Conservation (phyloP, 164 flowering plant species). For the Pachysandra terminalis region DNA sequence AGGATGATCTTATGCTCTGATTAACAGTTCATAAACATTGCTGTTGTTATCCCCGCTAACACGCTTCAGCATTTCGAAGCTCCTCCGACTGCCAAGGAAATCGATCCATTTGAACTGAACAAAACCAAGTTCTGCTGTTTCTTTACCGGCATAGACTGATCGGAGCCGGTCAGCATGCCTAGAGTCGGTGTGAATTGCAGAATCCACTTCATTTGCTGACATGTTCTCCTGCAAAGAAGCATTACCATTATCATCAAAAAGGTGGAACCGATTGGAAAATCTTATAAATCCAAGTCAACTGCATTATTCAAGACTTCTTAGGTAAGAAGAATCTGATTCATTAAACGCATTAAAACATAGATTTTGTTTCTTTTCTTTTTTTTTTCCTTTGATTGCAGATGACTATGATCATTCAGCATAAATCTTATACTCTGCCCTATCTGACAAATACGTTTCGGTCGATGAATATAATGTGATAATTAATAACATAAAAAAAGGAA, state of each 20-base stretch:
- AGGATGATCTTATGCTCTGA: constrained; percentile 51
- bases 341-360: no score
- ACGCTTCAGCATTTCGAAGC: constrained; percentile 92
- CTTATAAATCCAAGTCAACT: no score
- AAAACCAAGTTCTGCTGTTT: constrained; percentile 38
- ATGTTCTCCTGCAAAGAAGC: constrained; percentile 61
- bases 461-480: no score
- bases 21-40: constrained; percentile 73
- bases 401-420: no score
- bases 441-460: not conserved
- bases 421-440: not conserved
- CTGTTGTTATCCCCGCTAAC: constrained; percentile 68
- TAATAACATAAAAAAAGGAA: not conserved
- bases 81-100: constrained; percentile 84
- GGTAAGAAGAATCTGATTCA: no score
- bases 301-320: no score
- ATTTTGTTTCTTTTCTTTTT: no score
- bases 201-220: constrained; percentile 69
- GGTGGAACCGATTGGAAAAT: no score
- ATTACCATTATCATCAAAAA: no score
- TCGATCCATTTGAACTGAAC: constrained; percentile 64
- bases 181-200: constrained; percentile 87
- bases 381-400: no score
- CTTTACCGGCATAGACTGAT: constrained; percentile 54
- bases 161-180: constrained; percentile 84